Base-by-base conservation (phyloP, 306 rosid genomes). In the Castanea sativa region DNA sequence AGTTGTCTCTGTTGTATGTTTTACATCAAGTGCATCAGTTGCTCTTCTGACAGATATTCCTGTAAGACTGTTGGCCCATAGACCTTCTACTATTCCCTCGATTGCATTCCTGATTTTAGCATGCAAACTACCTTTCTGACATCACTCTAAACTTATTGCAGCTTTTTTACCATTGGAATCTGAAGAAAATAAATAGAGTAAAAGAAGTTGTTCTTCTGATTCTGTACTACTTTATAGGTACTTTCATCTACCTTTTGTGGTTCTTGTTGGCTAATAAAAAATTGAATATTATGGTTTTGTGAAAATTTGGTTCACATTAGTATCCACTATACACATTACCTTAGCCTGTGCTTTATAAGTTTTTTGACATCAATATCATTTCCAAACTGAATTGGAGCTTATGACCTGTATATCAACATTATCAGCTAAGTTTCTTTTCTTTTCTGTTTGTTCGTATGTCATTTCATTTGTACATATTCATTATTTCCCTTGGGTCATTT, bases 171-270 rank as follows among this genome's bases (percentile, higher is more conserved):
- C 89, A 82, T 56, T 82, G 89, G 91, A 84, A 74, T 79, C 85
- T 85, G 78, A 85, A 79, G 85, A 78, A 61, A 81, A 63, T 79
- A 32, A 77, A 84, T 79, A 94, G 90, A 21, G 80, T 55, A 64
- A 87, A 76, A 43, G 86, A 84, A 55, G 78, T 78, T 15, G 75
- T 87, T 63, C 83, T 78, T 68, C 76, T 87, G 89, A 81, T 84
- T 81, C 25, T 87, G 71, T 90, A 90, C 84, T 84, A 85, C 83
- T 81, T 89, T 55, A 76, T 87, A 76, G 94, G 97, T 92, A 90
- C 78, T 67, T 41, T 4, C 51, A 21, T 55, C 70, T 49, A 27
- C 45, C 83, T 30, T 70, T 60, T 76, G 43, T 52, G 20, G 29
- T 71, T 73, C 69, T 27, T 57, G 57, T 32, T 63, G 71, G 53